Evolutionary conservation across 768 basidiomycete species (phyloP).

Genomic region (Agrocybe pediades): DNA sequence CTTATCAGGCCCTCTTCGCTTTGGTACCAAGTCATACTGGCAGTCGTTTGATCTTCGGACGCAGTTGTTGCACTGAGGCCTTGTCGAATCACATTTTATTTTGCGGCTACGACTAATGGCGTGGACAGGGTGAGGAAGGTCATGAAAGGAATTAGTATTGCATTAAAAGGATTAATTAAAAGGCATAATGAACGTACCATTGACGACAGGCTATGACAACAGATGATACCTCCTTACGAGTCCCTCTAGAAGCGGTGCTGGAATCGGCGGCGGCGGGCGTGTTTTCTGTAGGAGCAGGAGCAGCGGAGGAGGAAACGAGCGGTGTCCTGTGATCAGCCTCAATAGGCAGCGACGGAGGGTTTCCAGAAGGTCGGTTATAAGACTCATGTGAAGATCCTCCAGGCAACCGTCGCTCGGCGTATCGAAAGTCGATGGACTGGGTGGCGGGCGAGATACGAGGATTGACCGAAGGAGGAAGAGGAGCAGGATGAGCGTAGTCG

Average conservation of each 20-base stretch:
- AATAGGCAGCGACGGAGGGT: constrained; percentile 29
- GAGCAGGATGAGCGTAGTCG: no score
- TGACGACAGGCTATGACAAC: constrained; percentile 85
- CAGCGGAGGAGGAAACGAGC: constrained; percentile 34
- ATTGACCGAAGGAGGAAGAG: constrained; percentile 39
- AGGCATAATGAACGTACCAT: constrained; percentile 58
- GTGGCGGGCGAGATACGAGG: constrained; percentile 42
- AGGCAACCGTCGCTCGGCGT: constrained; percentile 47
- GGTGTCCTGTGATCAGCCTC: constrained; percentile 29
- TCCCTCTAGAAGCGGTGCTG: constrained; percentile 32
- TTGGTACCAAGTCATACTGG: constrained; percentile 79
- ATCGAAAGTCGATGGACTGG: constrained; percentile 39
- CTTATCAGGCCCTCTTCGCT: constrained; percentile 85
- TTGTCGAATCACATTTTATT: constrained; percentile 83
- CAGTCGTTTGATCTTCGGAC: constrained; percentile 75
- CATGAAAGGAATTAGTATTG: constrained; percentile 34
- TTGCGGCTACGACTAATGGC: constrained; percentile 74
- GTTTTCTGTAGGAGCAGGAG: constrained; percentile 33
- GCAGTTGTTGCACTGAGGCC: constrained; percentile 83
- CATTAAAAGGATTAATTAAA: constrained; percentile 44
- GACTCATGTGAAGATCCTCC: constrained; percentile 47
- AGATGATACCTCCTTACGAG: constrained; percentile 61
- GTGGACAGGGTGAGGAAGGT: constrained; percentile 31
- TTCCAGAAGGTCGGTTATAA: constrained; percentile 36
- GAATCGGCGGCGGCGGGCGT: constrained; percentile 29